These are phyloP conservation scores for Xylaria sp. DNA, from an alignment of 2,329 filamentous ascomycete genomes.

Conservation along the genomic window DNA sequence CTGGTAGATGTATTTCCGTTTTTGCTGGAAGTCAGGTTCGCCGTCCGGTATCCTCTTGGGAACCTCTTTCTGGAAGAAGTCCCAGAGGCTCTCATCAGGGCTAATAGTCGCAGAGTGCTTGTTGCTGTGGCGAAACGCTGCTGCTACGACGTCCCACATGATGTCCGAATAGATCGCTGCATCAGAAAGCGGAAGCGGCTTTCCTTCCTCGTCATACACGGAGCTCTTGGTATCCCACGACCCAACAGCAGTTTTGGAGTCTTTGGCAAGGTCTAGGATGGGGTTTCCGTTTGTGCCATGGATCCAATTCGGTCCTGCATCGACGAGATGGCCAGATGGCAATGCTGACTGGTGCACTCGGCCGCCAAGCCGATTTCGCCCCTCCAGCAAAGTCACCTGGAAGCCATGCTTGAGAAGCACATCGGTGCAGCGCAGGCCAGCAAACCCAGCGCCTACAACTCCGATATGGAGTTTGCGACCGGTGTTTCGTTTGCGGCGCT, in stretches of 20 bases:
- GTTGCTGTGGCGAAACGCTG: constrained; percentile 70
- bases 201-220: constrained; percentile 60
- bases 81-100: constrained; percentile 51
- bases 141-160: constrained; percentile 70
- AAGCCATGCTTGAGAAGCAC: constrained; percentile 66
- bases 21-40: constrained; percentile 43
- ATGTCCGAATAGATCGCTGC: constrained; percentile 52
- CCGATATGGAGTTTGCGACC: constrained; percentile 56
- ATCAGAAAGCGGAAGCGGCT: constrained; percentile 49
- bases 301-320: constrained; percentile 78
- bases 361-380: constrained; percentile 67
- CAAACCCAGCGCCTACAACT: constrained; percentile 71
- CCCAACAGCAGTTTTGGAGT: constrained; percentile 56
- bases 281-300: constrained; percentile 74
- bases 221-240: constrained; percentile 56
- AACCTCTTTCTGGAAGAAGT: constrained; percentile 55
- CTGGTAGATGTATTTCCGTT: constrained; percentile 50
- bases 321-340: constrained; percentile 50
- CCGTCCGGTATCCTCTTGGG: constrained; percentile 50
- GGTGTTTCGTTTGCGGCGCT: constrained; percentile 33
- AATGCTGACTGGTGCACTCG: constrained; percentile 59
- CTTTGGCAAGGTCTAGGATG: constrained; percentile 66
- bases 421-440: constrained; percentile 72
- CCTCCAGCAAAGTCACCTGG: constrained; percentile 71
- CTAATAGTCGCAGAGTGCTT: constrained; percentile 53